Percentiles rank a stretch among this genome's conserved stretches.
Conservation (phyloP, 177 flowering plant species). For the Vitis hybrid region DNA sequence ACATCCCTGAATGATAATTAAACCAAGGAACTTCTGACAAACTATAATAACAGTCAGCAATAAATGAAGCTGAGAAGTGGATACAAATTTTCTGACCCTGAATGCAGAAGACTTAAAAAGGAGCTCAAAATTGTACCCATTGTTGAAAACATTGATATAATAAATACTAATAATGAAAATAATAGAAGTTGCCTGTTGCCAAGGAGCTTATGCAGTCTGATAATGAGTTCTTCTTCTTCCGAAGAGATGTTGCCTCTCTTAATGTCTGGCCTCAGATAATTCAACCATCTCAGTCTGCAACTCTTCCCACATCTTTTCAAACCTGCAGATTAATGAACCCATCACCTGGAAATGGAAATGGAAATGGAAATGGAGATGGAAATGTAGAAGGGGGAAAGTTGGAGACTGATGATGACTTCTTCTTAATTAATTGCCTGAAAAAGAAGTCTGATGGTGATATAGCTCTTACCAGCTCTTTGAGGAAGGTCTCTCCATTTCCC, state of each 20-base stretch:
- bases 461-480: conserved; percentile 9
- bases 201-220: conserved; percentile 15
- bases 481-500: conserved; percentile 20
- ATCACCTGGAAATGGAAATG: no score
- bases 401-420: no score
- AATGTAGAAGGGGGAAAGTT: no score
- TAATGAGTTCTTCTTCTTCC: conserved; percentile 17
- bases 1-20: no score
- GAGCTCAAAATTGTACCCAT: neutral
- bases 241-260: conserved; percentile 10
- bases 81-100: no score
- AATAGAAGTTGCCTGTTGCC: conserved; percentile 3
- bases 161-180: neutral
- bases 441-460: no score
- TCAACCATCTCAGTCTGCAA: conserved; percentile 15
- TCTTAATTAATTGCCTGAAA: no score
- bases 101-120: no score
- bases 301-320: conserved; percentile 19
- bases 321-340: neutral
- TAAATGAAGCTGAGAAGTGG: no score
- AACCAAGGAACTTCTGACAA: no score
- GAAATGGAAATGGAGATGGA: no score
- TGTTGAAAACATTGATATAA: neutral
- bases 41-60: no score
- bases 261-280: conserved; percentile 15